phyloP scores from a whole-genome alignment of 1,284 basidiomycete species.

The Bondarzewia mesenterica region DNA sequence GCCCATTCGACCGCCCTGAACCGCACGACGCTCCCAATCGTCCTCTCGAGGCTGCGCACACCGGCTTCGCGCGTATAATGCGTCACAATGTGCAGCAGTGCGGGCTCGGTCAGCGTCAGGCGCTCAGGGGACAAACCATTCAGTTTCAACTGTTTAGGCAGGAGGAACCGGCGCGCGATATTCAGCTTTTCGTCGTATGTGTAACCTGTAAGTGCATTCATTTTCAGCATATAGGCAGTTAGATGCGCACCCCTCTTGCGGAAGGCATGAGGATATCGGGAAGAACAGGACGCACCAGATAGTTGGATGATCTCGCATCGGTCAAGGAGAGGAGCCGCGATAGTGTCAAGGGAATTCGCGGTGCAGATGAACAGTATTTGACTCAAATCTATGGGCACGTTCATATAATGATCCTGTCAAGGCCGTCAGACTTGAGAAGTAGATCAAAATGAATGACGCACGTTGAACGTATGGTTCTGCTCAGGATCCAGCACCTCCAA shows the following conservation, averaged over 20 bases:
- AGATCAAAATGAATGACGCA: slow-evolving; percentile 24
- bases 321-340: slow-evolving; percentile 76
- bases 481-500: slow-evolving; percentile 90
- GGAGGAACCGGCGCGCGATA: slow-evolving; percentile 77
- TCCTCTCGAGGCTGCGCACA: slow-evolving; percentile 84
- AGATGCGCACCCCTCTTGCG: too few relatives aligned
- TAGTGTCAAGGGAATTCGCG: slow-evolving; percentile 80
- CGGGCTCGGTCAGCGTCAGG: slow-evolving; percentile 44
- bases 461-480: slow-evolving; percentile 81
- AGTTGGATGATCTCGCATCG: slow-evolving; percentile 68
- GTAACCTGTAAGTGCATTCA: slow-evolving; percentile 50
- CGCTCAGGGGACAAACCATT: slow-evolving; percentile 51
- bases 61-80: slow-evolving; percentile 86
- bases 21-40: slow-evolving; percentile 79
- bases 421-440: background rate
- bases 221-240: background rate
- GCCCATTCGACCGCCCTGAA: slow-evolving; percentile 89
- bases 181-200: slow-evolving; percentile 88
- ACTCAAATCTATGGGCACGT: slow-evolving; percentile 84
- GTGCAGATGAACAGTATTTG: slow-evolving; percentile 89
- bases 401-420: slow-evolving; percentile 80
- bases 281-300: slow-evolving; percentile 41
- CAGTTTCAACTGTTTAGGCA: slow-evolving; percentile 76
- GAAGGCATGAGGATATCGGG: background rate
- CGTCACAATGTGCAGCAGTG: slow-evolving; percentile 65